Conservation (phyloP, 1,139 yeast species). For the Debaryomyces coudertii region DNA sequence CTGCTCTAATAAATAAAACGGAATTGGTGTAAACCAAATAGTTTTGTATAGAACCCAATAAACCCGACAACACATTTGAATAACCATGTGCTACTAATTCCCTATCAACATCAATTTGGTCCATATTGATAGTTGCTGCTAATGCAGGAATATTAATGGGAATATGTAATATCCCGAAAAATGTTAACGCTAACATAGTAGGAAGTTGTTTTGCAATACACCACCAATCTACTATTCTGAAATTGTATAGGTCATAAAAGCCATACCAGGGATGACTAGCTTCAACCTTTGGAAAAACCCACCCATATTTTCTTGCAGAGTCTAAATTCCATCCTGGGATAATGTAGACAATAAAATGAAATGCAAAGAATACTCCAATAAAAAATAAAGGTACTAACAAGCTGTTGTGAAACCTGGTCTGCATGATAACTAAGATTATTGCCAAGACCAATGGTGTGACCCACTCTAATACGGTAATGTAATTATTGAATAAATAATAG, state of each 20-base stretch:
- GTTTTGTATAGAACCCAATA: conserved; percentile 86
- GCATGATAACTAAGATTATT: conserved; percentile 59
- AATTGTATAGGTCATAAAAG: conserved; percentile 74
- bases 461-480: conserved; percentile 66
- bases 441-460: conserved; percentile 69
- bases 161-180: conserved; percentile 92
- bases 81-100: conserved; percentile 95
- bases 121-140: conserved; percentile 87
- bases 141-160: conserved; percentile 97
- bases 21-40: conserved; percentile 94
- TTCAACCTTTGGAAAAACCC: conserved; percentile 77
- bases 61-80: conserved; percentile 86
- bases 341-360: conserved; percentile 67
- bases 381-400: conserved; percentile 81
- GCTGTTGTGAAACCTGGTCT: conserved; percentile 68
- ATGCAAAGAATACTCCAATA: conserved; percentile 65
- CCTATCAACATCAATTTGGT: conserved; percentile 84
- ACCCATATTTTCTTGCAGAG: conserved; percentile 70
- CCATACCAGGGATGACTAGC: conserved; percentile 84
- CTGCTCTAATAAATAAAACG: conserved; percentile 87
- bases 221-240: conserved; percentile 71
- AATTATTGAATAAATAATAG: conserved; percentile 41
- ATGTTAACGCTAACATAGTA: conserved; percentile 92
- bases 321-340: conserved; percentile 69
- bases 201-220: conserved; percentile 74